Conservation (phyloP, 352 stramenopile genomes). For the Globisporangium nodosum region DNA sequence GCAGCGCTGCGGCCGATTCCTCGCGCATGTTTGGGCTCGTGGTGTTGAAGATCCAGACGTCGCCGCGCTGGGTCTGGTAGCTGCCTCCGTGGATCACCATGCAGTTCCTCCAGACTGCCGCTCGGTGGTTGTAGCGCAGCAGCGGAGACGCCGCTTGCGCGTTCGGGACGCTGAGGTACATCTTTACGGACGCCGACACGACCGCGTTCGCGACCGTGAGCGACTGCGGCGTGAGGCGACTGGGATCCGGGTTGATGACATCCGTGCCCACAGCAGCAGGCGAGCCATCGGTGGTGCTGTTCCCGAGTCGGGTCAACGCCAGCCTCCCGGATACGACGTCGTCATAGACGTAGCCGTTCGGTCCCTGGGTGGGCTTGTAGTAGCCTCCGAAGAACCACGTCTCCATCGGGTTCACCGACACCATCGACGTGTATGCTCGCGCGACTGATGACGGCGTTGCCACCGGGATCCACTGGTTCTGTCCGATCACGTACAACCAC, state of each 20-base stretch:
- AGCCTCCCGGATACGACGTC: slow-evolving; percentile 45
- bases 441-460: slow-evolving; percentile 13
- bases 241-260: slow-evolving; percentile 2
- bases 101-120: slow-evolving; percentile 37
- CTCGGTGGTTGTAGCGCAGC: slow-evolving; percentile 64
- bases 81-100: slow-evolving; percentile 71
- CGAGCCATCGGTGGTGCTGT: neutral
- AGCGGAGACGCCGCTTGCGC: slow-evolving; percentile 19
- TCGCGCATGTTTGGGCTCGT: slow-evolving; percentile 25
- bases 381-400: slow-evolving; percentile 80
- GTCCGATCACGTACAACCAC: slow-evolving; percentile 54
- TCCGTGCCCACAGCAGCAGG: neutral
- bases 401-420: slow-evolving; percentile 30
- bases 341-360: slow-evolving; percentile 68
- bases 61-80: slow-evolving; percentile 59
- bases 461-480: slow-evolving; percentile 32
- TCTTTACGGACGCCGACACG: slow-evolving; percentile 19
- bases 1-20: slow-evolving; percentile 19
- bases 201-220: neutral
- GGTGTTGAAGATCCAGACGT: slow-evolving; percentile 72
- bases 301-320: slow-evolving; percentile 12
- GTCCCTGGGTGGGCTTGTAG: slow-evolving; percentile 43
- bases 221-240: slow-evolving; percentile 10
- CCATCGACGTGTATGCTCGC: slow-evolving; percentile 60
- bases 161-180: slow-evolving; percentile 18